A percentile compares a stretch with the other conserved stretches of the same genome.
These are phyloP conservation scores for Amauroascus niger DNA, from an alignment of 2,329 filamentous ascomycete genomes.

Conservation along the genomic window DNA sequence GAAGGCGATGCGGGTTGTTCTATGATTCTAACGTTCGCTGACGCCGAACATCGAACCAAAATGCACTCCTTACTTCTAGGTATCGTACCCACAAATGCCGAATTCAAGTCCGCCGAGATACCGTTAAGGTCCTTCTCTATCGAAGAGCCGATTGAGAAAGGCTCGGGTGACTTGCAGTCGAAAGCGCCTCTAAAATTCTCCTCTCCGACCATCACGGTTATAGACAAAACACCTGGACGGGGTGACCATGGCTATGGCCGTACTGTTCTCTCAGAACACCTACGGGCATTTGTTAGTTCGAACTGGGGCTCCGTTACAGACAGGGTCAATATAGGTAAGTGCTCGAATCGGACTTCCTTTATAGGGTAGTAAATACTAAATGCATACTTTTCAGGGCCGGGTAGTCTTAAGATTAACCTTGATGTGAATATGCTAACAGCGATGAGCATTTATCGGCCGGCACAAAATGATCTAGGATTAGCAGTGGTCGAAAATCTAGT, in stretches of 20 bases:
- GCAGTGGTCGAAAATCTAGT: constrained; percentile 61
- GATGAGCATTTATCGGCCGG: constrained; percentile 58
- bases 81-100: constrained; percentile 56
- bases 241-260: constrained; percentile 49
- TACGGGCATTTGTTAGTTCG: constrained; percentile 67
- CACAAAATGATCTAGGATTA: constrained; percentile 67
- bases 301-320: constrained; percentile 71
- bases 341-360: not conserved
- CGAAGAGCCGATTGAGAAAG: constrained; percentile 36
- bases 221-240: constrained; percentile 57
- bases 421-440: constrained; percentile 53
- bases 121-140: constrained; percentile 57
- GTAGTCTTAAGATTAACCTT: constrained; percentile 59
- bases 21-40: constrained; percentile 67
- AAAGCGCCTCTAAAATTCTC: constrained; percentile 31
- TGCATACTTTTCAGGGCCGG: constrained; percentile 42
- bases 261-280: constrained; percentile 64
- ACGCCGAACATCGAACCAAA: constrained; percentile 58
- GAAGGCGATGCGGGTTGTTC: constrained; percentile 56
- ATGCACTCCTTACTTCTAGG: constrained; percentile 67
- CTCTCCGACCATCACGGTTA: constrained; percentile 41
- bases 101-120: constrained; percentile 62
- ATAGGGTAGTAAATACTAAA: constrained; percentile 15
- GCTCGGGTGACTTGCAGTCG: constrained; percentile 22
- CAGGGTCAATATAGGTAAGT: constrained; percentile 61